Evolutionary conservation across 2,329 filamentous ascomycete species (phyloP).

Genomic region (Fusarium papillatum): DNA sequence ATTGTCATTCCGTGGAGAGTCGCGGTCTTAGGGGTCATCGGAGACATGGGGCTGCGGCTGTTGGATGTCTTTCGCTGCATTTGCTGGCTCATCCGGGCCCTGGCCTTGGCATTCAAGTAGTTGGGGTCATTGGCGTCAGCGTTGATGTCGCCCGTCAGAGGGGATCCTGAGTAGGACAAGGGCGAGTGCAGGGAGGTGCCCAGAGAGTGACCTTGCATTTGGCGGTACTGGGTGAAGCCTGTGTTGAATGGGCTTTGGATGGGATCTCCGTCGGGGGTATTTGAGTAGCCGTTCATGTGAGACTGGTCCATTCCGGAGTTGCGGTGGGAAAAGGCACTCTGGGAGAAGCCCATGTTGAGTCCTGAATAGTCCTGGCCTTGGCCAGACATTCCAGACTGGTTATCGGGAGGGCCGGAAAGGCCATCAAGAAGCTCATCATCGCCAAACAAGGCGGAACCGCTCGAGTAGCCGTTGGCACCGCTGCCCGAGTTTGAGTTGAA

Average conservation of each 20-base stretch:
- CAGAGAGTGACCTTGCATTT: constrained; percentile 72
- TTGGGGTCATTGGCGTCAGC: constrained; percentile 64
- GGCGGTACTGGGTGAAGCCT: constrained; percentile 84
- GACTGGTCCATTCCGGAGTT: constrained; percentile 66
- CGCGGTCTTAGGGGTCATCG: constrained; percentile 90
- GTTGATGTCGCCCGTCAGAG: constrained; percentile 61
- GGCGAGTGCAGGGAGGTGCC: constrained; percentile 62
- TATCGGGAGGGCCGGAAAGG: constrained; percentile 69
- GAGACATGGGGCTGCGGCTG: constrained; percentile 70
- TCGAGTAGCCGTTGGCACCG: constrained; percentile 79
- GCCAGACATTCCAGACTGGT: constrained; percentile 63
- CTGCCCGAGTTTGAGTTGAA: constrained; percentile 71
- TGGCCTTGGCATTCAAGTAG: constrained; percentile 73
- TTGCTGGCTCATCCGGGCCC: constrained; percentile 70
- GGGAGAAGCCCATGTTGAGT: constrained; percentile 70
- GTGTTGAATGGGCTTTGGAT: constrained; percentile 92
- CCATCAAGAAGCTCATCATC: constrained; percentile 92
- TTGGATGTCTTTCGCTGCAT: constrained; percentile 83
- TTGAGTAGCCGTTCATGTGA: constrained; percentile 86
- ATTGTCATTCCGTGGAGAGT: constrained; percentile 81
- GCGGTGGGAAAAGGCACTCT: constrained; percentile 70
- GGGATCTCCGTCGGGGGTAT: constrained; percentile 91
- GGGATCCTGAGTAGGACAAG: constrained; percentile 55
- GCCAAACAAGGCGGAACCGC: constrained; percentile 82
- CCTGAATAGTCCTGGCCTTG: constrained; percentile 69